Evolutionary conservation across 768 basidiomycete species (phyloP).

Genomic region (Phylloporus arenicola): DNA sequence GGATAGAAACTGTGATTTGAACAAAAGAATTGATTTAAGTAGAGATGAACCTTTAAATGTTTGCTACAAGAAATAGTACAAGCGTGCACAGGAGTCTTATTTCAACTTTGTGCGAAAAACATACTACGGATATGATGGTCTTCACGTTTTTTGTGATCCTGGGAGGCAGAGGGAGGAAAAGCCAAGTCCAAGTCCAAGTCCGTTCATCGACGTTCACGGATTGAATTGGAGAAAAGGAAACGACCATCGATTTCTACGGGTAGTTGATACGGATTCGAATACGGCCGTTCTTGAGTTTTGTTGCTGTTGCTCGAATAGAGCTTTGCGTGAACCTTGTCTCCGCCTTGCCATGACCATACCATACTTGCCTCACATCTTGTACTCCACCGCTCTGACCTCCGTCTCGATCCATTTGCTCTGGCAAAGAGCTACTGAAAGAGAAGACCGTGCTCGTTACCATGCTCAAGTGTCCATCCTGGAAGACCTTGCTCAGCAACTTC

Average conservation of each 20-base stretch:
- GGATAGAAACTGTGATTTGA: no score
- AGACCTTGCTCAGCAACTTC: slow-evolving; percentile 50
- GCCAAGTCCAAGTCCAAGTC: no score
- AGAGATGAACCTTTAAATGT: no score
- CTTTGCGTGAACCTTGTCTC: background rate
- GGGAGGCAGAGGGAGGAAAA: no score
- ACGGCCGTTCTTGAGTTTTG: background rate
- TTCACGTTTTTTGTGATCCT: no score
- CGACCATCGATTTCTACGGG: background rate
- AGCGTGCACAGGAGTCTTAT: no score
- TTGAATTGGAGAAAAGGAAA: slow-evolving; percentile 7
- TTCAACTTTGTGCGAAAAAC: no score
- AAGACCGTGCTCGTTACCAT: slow-evolving; percentile 48
- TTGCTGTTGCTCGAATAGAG: background rate
- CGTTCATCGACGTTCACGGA: no score
- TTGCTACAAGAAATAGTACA: no score
- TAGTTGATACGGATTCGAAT: slow-evolving; percentile 6
- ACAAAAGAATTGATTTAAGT: no score
- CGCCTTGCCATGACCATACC: slow-evolving; percentile 19
- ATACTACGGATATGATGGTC: no score
- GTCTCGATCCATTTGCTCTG: slow-evolving; percentile 62
- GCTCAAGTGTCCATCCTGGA: slow-evolving; percentile 62
- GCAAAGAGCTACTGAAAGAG: slow-evolving; percentile 44
- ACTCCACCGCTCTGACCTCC: slow-evolving; percentile 60
- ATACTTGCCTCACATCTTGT: slow-evolving; percentile 63